Evolutionary conservation across 1,284 basidiomycete genomes (phyloP), one percentile per base, ranked within the genome.

Genomic region (Vanrija pseudolonga): DNA sequence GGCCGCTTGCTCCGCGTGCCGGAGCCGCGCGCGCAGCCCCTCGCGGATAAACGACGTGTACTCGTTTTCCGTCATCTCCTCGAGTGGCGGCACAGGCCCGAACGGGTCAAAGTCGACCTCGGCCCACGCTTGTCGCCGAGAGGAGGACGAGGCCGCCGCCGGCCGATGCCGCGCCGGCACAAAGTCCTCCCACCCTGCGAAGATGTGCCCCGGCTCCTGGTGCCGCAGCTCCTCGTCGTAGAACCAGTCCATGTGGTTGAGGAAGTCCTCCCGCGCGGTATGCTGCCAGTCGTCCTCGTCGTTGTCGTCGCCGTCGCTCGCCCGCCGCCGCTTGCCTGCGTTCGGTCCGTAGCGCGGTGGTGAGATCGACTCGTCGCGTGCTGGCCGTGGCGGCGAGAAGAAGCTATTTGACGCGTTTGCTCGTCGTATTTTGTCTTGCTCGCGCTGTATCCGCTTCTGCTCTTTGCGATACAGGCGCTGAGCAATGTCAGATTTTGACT

Each of bases 401-500:
- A 53, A 57, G 39, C 55, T 56, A 60, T 40, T 14, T n/a, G 20
- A 18, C 15, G 26, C 68, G 49, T 73, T 73, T 0, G 69, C 71
- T 11, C 68, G 60, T 3, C 56, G 53, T 8, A 72, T 69, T 7
- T 66, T 61, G 7, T 61, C 50, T 3, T 38, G 20, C 18, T 66
- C 59, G 12, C 51, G 44, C 6, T 44, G 40, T 5, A 47, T 45
- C 1, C 64, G 59, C 1, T 55, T 53, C 28, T 68, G 64, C 52
- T 71, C 71, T 17, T 57, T 55, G 0, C 59, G 52, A 37, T 67
- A 73, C 0, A 73, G 39, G 14, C 57, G 50, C 9, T 55, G 42
- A 1, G 69, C 71, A 20, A 52, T 63, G 11, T 71, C 69, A 6
- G 55, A 23, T 17, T 58, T 57, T 11, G 69, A 70, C 42, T 64